A percentile compares a stretch with the other conserved stretches of the same genome.
phyloP scores from a whole-genome alignment of 805 yeast genomes.

The Candida argentea region DNA sequence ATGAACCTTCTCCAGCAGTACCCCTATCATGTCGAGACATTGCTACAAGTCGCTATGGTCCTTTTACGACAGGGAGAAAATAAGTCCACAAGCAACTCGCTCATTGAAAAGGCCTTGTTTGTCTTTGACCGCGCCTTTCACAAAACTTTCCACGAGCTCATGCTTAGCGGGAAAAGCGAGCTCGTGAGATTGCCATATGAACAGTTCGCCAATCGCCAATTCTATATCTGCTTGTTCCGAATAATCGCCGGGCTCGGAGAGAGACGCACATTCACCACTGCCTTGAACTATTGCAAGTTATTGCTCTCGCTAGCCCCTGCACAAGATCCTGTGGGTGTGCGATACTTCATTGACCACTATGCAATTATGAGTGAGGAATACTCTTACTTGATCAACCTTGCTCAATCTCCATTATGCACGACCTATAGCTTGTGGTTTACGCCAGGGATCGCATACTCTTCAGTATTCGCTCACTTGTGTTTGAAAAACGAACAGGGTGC shows the following conservation, averaged over 20 bases:
- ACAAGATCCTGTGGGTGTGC: slow-evolving; percentile 77
- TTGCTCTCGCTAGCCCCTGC: slow-evolving; percentile 61
- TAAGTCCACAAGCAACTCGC: slow-evolving; percentile 58
- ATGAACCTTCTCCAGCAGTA: slow-evolving; percentile 44
- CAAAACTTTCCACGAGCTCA: slow-evolving; percentile 38
- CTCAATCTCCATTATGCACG: slow-evolving; percentile 43
- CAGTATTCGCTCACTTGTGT: slow-evolving; percentile 50
- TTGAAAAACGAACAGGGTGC: slow-evolving; percentile 37
- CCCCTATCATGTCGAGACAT: slow-evolving; percentile 71
- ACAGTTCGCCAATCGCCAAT: slow-evolving; percentile 63
- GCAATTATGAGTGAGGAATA: slow-evolving; percentile 58
- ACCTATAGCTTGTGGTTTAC: slow-evolving; percentile 61
- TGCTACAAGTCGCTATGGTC: slow-evolving; percentile 71
- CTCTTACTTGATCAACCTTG: slow-evolving; percentile 49
- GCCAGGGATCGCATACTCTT: slow-evolving; percentile 60
- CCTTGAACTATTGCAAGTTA: slow-evolving; percentile 63
- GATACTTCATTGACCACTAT: slow-evolving; percentile 75
- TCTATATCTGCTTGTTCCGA: slow-evolving; percentile 64
- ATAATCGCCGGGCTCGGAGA: slow-evolving; percentile 63
- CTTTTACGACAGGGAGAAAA: slow-evolving; percentile 66
- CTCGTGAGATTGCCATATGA: slow-evolving; percentile 68
- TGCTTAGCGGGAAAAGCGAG: slow-evolving; percentile 40
- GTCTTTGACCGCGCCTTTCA: slow-evolving; percentile 69
- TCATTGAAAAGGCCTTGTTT: slow-evolving; percentile 68
- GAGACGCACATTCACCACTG: slow-evolving; percentile 69